A percentile compares a stretch with the other conserved stretches of the same genome.
These are phyloP conservation scores for Potentilla sterilis DNA, from an alignment of 306 rosid genomes.

Conservation along the genomic window DNA sequence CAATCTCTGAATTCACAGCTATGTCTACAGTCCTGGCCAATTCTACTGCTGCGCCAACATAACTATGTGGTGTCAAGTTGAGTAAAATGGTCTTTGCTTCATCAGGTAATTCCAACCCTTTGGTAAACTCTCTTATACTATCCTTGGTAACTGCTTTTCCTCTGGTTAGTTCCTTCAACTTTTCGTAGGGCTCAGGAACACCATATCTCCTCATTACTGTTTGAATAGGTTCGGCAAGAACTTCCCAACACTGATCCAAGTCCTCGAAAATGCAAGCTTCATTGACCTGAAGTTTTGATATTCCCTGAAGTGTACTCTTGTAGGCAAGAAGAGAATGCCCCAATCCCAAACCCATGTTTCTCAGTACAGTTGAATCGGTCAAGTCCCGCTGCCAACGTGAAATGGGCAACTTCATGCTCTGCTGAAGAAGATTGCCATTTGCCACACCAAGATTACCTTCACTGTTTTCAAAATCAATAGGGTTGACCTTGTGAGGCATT, in stretches of 20 bases:
- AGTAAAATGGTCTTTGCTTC: conserved; percentile 64
- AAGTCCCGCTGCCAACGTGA: conserved; percentile 85
- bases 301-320: conserved; percentile 83
- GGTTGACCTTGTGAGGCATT: conserved; percentile 96
- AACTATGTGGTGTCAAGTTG: conserved; percentile 62
- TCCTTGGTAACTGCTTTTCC: conserved; percentile 80
- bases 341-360: conserved; percentile 84
- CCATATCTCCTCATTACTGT: conserved; percentile 94
- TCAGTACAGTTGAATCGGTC: conserved; percentile 89
- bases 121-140: conserved; percentile 66
- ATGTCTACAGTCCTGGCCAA: conserved; percentile 63
- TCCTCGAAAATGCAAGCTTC: conserved; percentile 72
- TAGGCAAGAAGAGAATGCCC: conserved; percentile 95
- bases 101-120: conserved; percentile 65
- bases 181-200: conserved; percentile 94
- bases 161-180: conserved; percentile 80
- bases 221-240: conserved; percentile 96
- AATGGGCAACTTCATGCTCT: conserved; percentile 80
- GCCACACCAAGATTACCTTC: conserved; percentile 95
- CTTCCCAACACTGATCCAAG: conserved; percentile 87
- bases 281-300: conserved; percentile 83
- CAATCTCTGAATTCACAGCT: conserved; percentile 28
- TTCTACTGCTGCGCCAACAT: conserved; percentile 77
- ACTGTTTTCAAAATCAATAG: conserved; percentile 91
- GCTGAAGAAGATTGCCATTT: conserved; percentile 67